phyloP scores from a whole-genome alignment of 1,284 basidiomycete species.

The Rhizoctonia solani region DNA sequence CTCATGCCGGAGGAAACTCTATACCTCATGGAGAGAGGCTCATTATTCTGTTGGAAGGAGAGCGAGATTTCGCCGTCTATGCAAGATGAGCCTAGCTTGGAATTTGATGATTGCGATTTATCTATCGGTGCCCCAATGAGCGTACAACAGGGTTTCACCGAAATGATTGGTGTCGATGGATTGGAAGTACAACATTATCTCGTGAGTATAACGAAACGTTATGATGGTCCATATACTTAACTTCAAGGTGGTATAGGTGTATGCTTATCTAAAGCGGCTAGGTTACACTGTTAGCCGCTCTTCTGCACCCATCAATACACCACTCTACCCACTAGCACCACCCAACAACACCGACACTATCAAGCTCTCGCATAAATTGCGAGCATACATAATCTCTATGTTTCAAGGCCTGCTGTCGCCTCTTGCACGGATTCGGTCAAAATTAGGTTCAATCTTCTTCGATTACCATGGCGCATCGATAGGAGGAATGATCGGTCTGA shows the following conservation, averaged over 20 bases:
- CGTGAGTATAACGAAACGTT: slow-evolving; percentile 16
- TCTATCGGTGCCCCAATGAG: slow-evolving; percentile 73
- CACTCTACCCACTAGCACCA: slow-evolving; percentile 61
- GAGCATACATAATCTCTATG: neutral
- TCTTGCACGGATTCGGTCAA: slow-evolving; percentile 63
- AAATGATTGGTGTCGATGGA: slow-evolving; percentile 75
- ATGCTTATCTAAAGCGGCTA: slow-evolving; percentile 86
- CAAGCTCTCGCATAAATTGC: neutral
- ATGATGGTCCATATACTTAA: neutral
- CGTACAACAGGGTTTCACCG: slow-evolving; percentile 85
- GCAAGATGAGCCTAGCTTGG: slow-evolving; percentile 41
- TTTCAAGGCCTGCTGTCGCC: neutral
- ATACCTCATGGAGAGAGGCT: slow-evolving; percentile 88
- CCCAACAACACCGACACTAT: slow-evolving; percentile 34
- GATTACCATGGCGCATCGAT: neutral
- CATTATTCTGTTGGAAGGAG: slow-evolving; percentile 79
- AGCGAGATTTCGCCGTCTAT: slow-evolving; percentile 42
- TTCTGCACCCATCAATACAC: slow-evolving; percentile 54
- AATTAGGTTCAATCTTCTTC: slow-evolving; percentile 49
- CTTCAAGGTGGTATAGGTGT: slow-evolving; percentile 62
- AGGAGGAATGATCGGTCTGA: slow-evolving; percentile 48
- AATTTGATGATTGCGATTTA: slow-evolving; percentile 42
- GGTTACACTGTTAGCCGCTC: slow-evolving; percentile 87
- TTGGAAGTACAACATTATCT: slow-evolving; percentile 78
- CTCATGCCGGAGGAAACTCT: slow-evolving; percentile 92